A percentile compares a stretch with the other conserved stretches of the same genome.
Conservation (phyloP, 805 yeast species). For the Yarrowia osloensis region DNA sequence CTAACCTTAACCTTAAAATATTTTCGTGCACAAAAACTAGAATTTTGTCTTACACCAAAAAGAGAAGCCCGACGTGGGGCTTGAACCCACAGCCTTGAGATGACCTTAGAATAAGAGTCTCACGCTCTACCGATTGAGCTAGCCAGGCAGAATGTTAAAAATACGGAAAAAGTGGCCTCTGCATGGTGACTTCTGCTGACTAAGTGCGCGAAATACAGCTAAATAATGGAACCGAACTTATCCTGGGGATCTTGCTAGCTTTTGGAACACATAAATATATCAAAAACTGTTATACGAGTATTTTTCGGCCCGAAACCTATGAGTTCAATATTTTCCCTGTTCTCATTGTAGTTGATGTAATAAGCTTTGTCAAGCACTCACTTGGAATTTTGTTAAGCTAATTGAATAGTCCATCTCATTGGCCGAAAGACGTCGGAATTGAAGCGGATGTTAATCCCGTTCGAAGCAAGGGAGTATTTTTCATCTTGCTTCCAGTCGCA, state of each 20-base stretch:
- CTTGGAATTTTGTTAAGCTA: neutral
- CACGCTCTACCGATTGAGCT: conserved; percentile 31
- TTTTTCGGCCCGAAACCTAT: too few species aligned
- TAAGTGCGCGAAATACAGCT: neutral
- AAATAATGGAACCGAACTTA: too few species aligned
- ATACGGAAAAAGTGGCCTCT: neutral
- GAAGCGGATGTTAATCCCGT: too few species aligned
- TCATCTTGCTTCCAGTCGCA: neutral
- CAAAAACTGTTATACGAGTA: too few species aligned
- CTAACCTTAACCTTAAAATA: neutral
- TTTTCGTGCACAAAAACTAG: neutral
- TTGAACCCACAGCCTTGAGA: conserved; percentile 31
- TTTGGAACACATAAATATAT: too few species aligned
- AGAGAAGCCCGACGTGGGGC: conserved; percentile 30
- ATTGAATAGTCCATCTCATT: neutral
- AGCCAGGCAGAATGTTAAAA: conserved; percentile 8
- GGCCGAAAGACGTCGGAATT: neutral
- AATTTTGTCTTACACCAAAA: neutral
- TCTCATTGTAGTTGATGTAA: neutral
- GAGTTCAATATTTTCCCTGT: too few species aligned
- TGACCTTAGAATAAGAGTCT: conserved; percentile 23
- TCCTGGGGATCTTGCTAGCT: too few species aligned
- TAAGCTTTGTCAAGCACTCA: neutral
- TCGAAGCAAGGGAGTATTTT: too few species aligned
- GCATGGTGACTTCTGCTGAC: neutral